phyloP scores from a whole-genome alignment of 805 yeast genomes.

The Candida sakaeoensis region DNA sequence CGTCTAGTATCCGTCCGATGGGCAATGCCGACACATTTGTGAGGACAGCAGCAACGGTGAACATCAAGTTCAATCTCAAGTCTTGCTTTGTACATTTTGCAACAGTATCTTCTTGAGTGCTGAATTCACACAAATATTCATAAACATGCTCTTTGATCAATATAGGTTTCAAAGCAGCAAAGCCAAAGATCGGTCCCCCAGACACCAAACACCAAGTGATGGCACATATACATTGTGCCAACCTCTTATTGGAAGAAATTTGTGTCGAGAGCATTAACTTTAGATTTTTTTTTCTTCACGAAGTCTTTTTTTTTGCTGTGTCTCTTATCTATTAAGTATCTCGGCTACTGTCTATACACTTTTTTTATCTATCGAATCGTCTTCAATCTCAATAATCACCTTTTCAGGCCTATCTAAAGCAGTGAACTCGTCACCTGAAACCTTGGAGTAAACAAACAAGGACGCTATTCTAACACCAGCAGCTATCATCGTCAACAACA shows the following conservation, averaged over 20 bases:
- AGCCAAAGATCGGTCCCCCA: conserved; percentile 58
- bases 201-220: conserved; percentile 53
- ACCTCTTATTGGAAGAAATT: conserved; percentile 9
- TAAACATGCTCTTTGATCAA: conserved; percentile 48
- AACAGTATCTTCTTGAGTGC: conserved; percentile 14
- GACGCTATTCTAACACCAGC: conserved; percentile 46
- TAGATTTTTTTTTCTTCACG: too few species aligned
- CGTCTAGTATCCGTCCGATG: conserved; percentile 48
- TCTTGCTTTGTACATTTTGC: conserved; percentile 52
- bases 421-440: conserved; percentile 38
- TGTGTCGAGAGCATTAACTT: conserved; percentile 8
- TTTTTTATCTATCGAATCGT: conserved; percentile 6
- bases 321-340: neutral
- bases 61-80: conserved; percentile 54
- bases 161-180: conserved; percentile 56
- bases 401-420: conserved; percentile 40
- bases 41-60: conserved; percentile 54
- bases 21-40: conserved; percentile 52
- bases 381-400: conserved; percentile 11
- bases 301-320: conserved; percentile 1
- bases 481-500: conserved; percentile 52
- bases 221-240: conserved; percentile 46
- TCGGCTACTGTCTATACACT: neutral
- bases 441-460: conserved; percentile 27
- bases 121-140: conserved; percentile 31